Evolutionary conservation across 208 protist genomes (phyloP).

Genomic region (Leishmania turanica): DNA sequence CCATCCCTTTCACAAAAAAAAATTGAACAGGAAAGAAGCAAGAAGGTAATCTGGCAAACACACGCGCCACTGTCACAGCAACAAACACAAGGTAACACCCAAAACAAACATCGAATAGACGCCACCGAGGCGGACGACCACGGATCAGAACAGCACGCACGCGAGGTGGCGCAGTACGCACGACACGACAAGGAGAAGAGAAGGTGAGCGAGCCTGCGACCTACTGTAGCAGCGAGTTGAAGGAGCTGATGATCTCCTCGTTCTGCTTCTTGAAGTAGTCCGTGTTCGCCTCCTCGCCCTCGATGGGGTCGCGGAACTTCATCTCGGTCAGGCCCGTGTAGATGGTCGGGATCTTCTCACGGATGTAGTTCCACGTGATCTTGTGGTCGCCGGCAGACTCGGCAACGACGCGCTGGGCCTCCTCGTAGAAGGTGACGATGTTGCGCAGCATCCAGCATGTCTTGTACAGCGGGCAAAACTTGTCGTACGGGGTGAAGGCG

Average conservation of each 20-base stretch:
- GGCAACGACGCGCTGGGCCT: constrained; percentile 90
- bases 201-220: not conserved
- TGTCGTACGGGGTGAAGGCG: constrained; percentile 98
- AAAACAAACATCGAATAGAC: not conserved
- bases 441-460: constrained; percentile 98
- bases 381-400: constrained; percentile 93
- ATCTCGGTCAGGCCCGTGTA: constrained; percentile 90
- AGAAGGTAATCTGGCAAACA: not conserved
- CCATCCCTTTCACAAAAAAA: not conserved
- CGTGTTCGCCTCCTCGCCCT: constrained; percentile 85
- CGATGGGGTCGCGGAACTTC: constrained; percentile 91
- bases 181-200: not conserved
- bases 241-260: constrained; percentile 86
- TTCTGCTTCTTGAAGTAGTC: constrained; percentile 92
- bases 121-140: not conserved
- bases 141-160: not conserved
- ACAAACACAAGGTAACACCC: not conserved
- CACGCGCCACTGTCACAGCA: not conserved
- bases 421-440: constrained; percentile 98
- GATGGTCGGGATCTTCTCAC: constrained; percentile 87
- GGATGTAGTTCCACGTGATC: constrained; percentile 96
- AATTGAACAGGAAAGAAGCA: constrained; percentile 5
- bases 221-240: constrained; percentile 86
- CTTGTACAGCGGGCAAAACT: constrained; percentile 98
- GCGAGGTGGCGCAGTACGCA: not conserved